Base-by-base conservation (phyloP, 2,329 filamentous ascomycete genomes). In the Neophaeococcomyces aloes region DNA sequence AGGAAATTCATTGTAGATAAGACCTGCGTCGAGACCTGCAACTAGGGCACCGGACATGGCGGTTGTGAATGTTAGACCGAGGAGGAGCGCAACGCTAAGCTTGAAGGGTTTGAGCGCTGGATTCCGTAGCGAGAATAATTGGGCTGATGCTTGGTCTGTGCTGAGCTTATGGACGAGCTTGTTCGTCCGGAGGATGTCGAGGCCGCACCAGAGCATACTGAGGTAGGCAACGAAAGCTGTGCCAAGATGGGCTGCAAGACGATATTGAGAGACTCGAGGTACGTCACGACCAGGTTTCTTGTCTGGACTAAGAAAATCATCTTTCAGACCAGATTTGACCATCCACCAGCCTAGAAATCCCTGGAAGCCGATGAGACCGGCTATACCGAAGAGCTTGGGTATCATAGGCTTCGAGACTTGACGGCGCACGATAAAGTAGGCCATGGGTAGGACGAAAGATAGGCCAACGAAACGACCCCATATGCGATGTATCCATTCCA, bases 1-100 rank as follows among this genome's bases (percentile, higher is more conserved):
- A 5, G 91, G 91, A 63, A 98, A 96, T 64, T 98, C 87, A 62
- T 98, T 98, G 72, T 98, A 98, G 65, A 98, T 96, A 45, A 98
- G 73, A 7, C 91, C 91, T 7, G 91, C 91, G 60, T 98, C 91
- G 11, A 98, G 79, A 25, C 91, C 91, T 5, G 91, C 91, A 25
- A 98, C 91, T 2, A 98, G 75, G 4, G 81, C 89, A 42, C 89
- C 91, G 3, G 91, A 95, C 76, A 98, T 85, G 58, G 85, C 87
- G 3, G 91, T 98, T 27, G 75, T 71, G 65, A 94, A 96, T 54
- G 94, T 79, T 19, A 98, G 75, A 3, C 72, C 69, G 7, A 81
- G 75, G 19, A 96, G 72, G 2, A 72, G 81, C 4, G 78, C 72
- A 17, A 86, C 80, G 15, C 79, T 80, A 55, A 79, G 75, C 42